Conservation (phyloP, 768 basidiomycete genomes). For the Leccinum uliginosum region DNA sequence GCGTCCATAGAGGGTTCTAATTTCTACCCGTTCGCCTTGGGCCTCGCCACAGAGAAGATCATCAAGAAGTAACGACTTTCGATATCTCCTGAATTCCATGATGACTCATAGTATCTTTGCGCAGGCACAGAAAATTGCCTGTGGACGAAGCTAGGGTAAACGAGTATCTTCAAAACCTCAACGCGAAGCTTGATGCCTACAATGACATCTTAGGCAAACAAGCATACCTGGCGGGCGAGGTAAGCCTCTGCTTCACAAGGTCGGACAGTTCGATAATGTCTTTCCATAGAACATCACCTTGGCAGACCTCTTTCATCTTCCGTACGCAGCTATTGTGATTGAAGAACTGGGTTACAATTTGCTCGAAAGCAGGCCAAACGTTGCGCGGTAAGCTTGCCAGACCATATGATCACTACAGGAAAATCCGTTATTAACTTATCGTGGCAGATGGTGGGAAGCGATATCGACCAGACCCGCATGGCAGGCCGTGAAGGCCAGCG, state of each 20-base stretch:
- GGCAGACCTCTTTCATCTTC: conserved; percentile 44
- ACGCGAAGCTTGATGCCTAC: conserved; percentile 45
- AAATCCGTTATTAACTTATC: background rate
- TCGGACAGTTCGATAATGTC: background rate
- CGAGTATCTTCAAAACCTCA: conserved; percentile 23
- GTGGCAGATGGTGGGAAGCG: conserved; percentile 50
- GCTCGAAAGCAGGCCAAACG: conserved; percentile 23
- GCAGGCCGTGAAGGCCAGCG: conserved; percentile 40
- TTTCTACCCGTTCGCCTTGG: conserved; percentile 46
- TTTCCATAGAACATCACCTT: conserved; percentile 36
- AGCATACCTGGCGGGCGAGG: conserved; percentile 54
- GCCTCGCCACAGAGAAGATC: conserved; percentile 44
- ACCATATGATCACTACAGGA: background rate
- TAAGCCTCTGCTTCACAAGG: conserved; percentile 19
- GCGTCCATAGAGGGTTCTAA: conserved; percentile 24
- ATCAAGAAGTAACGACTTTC: conserved; percentile 43
- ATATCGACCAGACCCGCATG: conserved; percentile 44
- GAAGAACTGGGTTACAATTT: conserved; percentile 21
- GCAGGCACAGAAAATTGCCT: conserved; percentile 6
- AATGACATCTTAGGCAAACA: conserved; percentile 50
- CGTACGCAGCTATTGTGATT: conserved; percentile 32
- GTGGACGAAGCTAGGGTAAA: conserved; percentile 24
- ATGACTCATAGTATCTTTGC: conserved; percentile 3
- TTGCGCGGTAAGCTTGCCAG: conserved; percentile 19
- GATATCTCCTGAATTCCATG: background rate